Evolutionary conservation across 495 filamentous ascomycete genomes (phyloP).

Genomic region (Podospora fimiseda): DNA sequence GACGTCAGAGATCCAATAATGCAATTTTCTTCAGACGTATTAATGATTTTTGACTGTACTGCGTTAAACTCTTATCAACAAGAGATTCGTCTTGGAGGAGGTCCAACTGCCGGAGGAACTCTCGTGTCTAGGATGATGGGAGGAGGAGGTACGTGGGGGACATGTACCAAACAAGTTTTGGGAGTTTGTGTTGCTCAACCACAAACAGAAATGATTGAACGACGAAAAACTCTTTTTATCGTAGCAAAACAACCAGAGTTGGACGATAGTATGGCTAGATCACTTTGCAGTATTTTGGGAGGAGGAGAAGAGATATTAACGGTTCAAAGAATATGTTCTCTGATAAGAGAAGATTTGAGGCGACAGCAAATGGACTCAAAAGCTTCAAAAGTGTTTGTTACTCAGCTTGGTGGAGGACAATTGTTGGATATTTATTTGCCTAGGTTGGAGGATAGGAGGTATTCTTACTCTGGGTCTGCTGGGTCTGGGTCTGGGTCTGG

Average conservation of each 20-base stretch:
- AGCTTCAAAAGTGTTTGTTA: constrained; percentile 19
- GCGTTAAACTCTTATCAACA: background rate
- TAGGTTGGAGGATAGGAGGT: constrained; percentile 6
- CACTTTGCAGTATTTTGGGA: constrained; percentile 17
- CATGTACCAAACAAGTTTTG: constrained; percentile 23
- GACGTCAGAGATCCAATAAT: constrained; percentile 26
- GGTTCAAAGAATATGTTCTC: constrained; percentile 23
- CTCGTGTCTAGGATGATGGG: background rate
- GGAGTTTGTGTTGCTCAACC: constrained; percentile 15
- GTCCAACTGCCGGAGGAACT: background rate
- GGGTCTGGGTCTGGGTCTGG: too few species aligned
- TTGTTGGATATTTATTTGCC: constrained; percentile 24
- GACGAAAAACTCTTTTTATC: background rate
- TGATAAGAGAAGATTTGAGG: constrained; percentile 20
- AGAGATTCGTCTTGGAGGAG: background rate
- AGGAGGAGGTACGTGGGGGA: constrained; percentile 10
- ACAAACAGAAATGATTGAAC: background rate
- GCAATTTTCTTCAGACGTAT: constrained; percentile 15
- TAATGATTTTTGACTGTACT: constrained; percentile 24
- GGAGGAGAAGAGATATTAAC: constrained; percentile 6
- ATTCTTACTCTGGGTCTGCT: too few species aligned
- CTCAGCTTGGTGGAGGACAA: constrained; percentile 23
- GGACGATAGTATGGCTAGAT: constrained; percentile 11
- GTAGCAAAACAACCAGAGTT: background rate
- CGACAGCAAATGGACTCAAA: background rate